Conservation (phyloP, 2,329 filamentous ascomycete genomes). For the Xylogone sp. region DNA sequence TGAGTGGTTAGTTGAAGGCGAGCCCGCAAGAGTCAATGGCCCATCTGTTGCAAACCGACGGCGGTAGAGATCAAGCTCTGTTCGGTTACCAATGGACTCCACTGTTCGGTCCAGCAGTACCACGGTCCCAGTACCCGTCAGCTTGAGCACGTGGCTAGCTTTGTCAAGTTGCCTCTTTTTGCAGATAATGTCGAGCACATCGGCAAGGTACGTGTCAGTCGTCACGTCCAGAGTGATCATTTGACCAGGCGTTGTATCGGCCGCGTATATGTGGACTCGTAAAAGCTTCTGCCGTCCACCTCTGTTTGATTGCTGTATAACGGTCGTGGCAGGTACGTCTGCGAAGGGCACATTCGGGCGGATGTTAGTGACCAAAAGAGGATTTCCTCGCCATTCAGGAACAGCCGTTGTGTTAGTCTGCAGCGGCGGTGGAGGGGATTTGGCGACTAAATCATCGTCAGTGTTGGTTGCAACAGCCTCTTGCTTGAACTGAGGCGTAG, state of each 20-base stretch:
- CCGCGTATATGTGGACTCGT: conserved; percentile 66
- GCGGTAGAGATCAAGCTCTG: conserved; percentile 71
- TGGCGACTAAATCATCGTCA: conserved; percentile 40
- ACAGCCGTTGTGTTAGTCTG: conserved; percentile 31
- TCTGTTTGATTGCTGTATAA: conserved; percentile 32
- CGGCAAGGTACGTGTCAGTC: conserved; percentile 78
- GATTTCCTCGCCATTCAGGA: conserved; percentile 39
- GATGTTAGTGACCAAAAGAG: conserved; percentile 56
- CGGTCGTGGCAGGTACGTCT: conserved; percentile 45
- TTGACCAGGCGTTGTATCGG: conserved; percentile 68
- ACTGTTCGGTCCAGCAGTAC: conserved; percentile 75
- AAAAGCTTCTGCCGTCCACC: conserved; percentile 68
- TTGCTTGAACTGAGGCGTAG: conserved; percentile 63
- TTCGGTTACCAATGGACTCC: conserved; percentile 70
- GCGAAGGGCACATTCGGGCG: conserved; percentile 50
- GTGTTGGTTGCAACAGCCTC: conserved; percentile 39
- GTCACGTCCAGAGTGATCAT: conserved; percentile 72
- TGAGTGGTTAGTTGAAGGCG: conserved; percentile 61
- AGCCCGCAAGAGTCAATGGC: conserved; percentile 63
- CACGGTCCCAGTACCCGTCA: conserved; percentile 69
- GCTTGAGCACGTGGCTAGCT: conserved; percentile 72
- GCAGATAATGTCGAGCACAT: conserved; percentile 76
- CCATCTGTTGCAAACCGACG: conserved; percentile 74
- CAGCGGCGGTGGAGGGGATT: conserved; percentile 20
- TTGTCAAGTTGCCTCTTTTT: conserved; percentile 76